Evolutionary conservation across 2,329 filamentous ascomycete genomes (phyloP), one percentile per base, ranked within the genome.

Genomic region (Sarocladium kiliense): DNA sequence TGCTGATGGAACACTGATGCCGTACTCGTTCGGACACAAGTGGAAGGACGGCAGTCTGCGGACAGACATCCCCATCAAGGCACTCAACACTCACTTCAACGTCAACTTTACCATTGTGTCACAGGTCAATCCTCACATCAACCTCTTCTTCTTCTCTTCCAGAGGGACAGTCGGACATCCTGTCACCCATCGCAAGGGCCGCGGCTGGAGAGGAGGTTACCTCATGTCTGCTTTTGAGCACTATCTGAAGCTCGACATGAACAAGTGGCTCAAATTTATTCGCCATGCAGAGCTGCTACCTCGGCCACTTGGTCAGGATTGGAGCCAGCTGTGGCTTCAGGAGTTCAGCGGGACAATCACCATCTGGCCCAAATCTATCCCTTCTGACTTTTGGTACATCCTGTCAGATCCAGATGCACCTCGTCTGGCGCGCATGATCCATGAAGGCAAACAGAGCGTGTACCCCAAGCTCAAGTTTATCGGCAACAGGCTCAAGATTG

Each of bases 121-220:
- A 62, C 82, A 91, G 73, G 93, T 97, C 50, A 99, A 99, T 69
- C 94, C 94, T 1, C 94, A 99, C 69, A 93, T 99, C 71, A 97
- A 96, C 65, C 85, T 97, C 26, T 99, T 99, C 79, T 97, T 99
- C 81, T 99, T 97, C 77, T 94, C 89, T 27, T 96, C 92, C 1
- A 84, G 94, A 30, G 94, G 94, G 12, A 88, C 89, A 0, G 93
- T 97, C 10, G 94, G 94, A 4, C 86, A 90, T 54, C 94, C 94
- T 10, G 94, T 97, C 18, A 97, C 92, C 0, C 94, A 99, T 70
- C 88, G 94, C 55, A 87, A 88, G 62, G 94, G 94, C 4, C 88
- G 91, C 47, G 94, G 94, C 55, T 99, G 94, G 94, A 87, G 94
- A 54, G 94, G 94, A 37, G 94, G 94, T 1, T 99, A 96, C 72